These are phyloP conservation scores for Sporothrix humicola DNA, from an alignment of 2,329 filamentous ascomycete species.

Conservation along the genomic window DNA sequence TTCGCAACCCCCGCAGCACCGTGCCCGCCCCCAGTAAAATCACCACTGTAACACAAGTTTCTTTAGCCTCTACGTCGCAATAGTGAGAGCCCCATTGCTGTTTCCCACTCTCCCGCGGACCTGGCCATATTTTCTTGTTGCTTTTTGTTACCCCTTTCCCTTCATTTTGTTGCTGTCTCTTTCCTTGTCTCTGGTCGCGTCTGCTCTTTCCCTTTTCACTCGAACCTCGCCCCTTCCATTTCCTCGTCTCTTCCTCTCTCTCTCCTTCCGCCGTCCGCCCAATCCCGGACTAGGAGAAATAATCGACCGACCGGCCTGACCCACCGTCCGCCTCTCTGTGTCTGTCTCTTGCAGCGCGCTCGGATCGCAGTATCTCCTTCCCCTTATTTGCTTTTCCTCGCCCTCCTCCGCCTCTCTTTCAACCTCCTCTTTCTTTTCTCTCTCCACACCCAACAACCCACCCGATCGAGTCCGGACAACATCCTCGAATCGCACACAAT, in stretches of 20 bases:
- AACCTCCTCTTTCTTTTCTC: too few species aligned
- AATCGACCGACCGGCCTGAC: slow-evolving; percentile 24
- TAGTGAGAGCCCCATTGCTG: neutral
- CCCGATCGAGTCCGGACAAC: neutral
- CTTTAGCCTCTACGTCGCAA: slow-evolving; percentile 9
- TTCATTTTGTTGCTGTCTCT: neutral
- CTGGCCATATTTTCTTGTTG: slow-evolving; percentile 1
- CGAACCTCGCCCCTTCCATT: neutral
- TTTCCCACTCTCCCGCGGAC: slow-evolving; percentile 14
- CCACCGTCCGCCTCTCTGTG: slow-evolving; percentile 3
- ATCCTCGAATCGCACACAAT: slow-evolving; percentile 28
- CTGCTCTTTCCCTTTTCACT: slow-evolving; percentile 1
- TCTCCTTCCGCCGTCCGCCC: neutral
- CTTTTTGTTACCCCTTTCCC: neutral
- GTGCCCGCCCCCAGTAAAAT: neutral
- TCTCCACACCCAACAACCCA: neutral
- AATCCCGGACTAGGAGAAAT: slow-evolving; percentile 32
- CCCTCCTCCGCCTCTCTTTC: slow-evolving; percentile 2
- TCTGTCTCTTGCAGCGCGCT: slow-evolving; percentile 9
- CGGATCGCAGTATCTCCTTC: slow-evolving; percentile 19
- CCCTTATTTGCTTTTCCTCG: slow-evolving; percentile 8
- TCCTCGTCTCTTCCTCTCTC: neutral
- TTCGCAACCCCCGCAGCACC: slow-evolving; percentile 2
- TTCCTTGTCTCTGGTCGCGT: neutral
- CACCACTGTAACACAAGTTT: slow-evolving; percentile 20